Conservation (phyloP, 176 grass and related monocot genomes). For the Oryza meridionalis region DNA sequence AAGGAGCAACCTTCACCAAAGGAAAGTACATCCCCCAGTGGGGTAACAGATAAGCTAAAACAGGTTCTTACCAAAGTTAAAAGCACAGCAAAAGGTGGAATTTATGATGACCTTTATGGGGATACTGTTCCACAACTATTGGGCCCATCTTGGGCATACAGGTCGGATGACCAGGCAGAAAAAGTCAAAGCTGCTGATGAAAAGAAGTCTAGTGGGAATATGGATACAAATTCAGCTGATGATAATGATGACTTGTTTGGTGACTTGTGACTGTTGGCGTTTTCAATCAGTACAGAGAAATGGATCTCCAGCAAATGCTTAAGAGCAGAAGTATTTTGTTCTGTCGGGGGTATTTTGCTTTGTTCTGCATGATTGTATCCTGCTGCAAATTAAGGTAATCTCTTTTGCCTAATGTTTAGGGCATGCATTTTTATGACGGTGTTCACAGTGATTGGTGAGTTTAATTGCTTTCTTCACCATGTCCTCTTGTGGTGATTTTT, state of each 20-base stretch:
- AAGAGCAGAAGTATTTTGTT: conserved; percentile 27
- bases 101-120: conserved; percentile 90
- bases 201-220: conserved; percentile 10
- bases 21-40: conserved; percentile 57
- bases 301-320: conserved; percentile 13
- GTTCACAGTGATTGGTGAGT: conserved; percentile 33
- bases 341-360: conserved; percentile 37
- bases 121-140: conserved; percentile 50
- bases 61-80: conserved; percentile 85
- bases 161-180: conserved; percentile 58
- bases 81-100: conserved; percentile 54
- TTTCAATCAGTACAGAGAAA: conserved; percentile 16
- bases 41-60: conserved; percentile 75
- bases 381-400: conserved; percentile 42
- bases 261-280: conserved; percentile 50
- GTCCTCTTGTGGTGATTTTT: background rate
- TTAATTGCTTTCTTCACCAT: conserved; percentile 10
- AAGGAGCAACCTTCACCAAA: conserved; percentile 65
- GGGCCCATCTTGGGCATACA: conserved; percentile 89
- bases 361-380: conserved; percentile 37
- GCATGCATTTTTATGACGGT: conserved; percentile 36
- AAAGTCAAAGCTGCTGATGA: conserved; percentile 43
- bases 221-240: conserved; percentile 40
- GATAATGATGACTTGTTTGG: conserved; percentile 94
- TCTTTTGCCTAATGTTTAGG: conserved; percentile 44